These are phyloP conservation scores for Ophiostoma sp. DNA, from an alignment of 2,329 filamentous ascomycete genomes.

Conservation along the genomic window DNA sequence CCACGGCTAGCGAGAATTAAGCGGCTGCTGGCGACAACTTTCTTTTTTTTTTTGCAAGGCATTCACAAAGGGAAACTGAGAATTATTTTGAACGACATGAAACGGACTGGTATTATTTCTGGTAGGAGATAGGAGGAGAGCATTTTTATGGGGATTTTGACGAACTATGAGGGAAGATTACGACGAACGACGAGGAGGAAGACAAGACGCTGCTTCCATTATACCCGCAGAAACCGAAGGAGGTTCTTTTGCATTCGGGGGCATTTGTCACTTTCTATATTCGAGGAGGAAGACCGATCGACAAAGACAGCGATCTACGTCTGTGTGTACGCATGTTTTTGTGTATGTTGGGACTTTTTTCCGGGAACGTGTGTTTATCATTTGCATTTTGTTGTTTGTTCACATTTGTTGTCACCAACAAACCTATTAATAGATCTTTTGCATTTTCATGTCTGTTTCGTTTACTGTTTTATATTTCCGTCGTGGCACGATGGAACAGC, in stretches of 20 bases:
- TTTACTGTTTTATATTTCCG: constrained; percentile 1
- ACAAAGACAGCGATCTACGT: background rate
- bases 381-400: background rate
- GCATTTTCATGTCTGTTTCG: constrained; percentile 7
- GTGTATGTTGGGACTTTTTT: background rate
- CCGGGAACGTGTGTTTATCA: background rate
- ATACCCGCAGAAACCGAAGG: constrained; percentile 1
- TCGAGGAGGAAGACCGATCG: background rate
- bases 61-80: background rate
- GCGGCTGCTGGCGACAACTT: background rate
- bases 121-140: background rate
- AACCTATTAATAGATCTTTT: background rate
- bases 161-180: background rate
- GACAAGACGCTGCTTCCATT: background rate
- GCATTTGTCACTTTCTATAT: background rate
- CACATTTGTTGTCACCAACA: constrained; percentile 6
- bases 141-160: background rate
- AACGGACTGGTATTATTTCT: background rate
- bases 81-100: background rate
- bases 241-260: background rate
- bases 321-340: background rate
- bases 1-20: background rate
- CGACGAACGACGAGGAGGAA: background rate
- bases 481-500: background rate
- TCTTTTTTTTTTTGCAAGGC: background rate